phyloP scores from a whole-genome alignment of 2,329 filamentous ascomycete genomes.

The Taxawa tesnikishii region DNA sequence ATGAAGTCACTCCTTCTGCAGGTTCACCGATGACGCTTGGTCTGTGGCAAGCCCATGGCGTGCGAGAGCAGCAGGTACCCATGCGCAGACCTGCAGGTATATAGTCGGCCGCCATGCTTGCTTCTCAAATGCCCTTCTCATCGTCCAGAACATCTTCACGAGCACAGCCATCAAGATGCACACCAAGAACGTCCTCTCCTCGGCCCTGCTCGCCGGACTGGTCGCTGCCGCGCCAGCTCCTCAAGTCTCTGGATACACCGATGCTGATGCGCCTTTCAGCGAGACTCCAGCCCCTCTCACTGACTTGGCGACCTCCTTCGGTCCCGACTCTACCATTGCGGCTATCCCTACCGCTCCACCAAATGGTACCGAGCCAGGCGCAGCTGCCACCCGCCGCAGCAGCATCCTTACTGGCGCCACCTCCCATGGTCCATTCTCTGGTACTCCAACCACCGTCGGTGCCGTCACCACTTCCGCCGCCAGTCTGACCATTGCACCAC shows the following conservation, averaged over 20 bases:
- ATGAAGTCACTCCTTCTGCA: too few relatives aligned
- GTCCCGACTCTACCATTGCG: slow-evolving; percentile 29
- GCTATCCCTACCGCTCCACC: slow-evolving; percentile 21
- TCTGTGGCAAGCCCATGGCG: too few relatives aligned
- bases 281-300: slow-evolving; percentile 21
- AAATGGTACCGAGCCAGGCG: slow-evolving; percentile 16
- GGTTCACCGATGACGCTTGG: too few relatives aligned
- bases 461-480: slow-evolving; percentile 49
- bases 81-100: too few relatives aligned
- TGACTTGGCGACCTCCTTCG: slow-evolving; percentile 28
- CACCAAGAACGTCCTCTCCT: slow-evolving; percentile 10
- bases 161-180: too few relatives aligned
- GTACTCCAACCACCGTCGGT: slow-evolving; percentile 56
- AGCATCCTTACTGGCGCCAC: slow-evolving; percentile 45
- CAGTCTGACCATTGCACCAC: slow-evolving; percentile 44
- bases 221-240: slow-evolving; percentile 24
- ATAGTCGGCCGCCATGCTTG: too few relatives aligned
- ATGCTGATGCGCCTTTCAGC: slow-evolving; percentile 30
- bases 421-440: slow-evolving; percentile 56
- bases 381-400: slow-evolving; percentile 33
- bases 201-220: slow-evolving; percentile 12
- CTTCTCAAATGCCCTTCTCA: too few relatives aligned
- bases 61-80: too few relatives aligned
- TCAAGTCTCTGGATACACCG: slow-evolving; percentile 29
- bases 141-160: too few relatives aligned